Conservation (phyloP, 2,329 filamentous ascomycete species). For the Colletotrichum zoysiae region DNA sequence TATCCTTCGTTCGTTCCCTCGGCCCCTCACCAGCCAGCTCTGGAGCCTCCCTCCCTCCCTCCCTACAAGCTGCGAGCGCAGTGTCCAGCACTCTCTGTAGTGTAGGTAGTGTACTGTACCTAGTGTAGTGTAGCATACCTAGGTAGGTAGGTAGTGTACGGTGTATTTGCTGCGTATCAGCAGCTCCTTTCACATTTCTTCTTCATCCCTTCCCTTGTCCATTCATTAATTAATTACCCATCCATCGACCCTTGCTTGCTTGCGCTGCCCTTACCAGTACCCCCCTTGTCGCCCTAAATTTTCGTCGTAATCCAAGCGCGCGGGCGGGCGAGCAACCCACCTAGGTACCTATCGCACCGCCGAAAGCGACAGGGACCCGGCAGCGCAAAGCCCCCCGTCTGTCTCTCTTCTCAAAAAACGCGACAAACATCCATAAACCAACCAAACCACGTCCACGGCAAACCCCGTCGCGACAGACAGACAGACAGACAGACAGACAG, state of each 20-base stretch:
- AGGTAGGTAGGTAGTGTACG: too few species aligned
- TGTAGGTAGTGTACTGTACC: too few species aligned
- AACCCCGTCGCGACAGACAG: conserved; percentile 32
- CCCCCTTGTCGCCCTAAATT: background rate
- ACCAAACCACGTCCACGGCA: conserved; percentile 22
- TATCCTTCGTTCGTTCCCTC: background rate
- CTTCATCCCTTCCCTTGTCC: background rate
- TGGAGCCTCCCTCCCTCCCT: too few species aligned
- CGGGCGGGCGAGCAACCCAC: background rate
- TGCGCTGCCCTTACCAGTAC: background rate
- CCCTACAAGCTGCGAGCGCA: too few species aligned
- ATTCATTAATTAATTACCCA: too few species aligned
- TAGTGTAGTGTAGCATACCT: too few species aligned
- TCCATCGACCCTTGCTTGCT: background rate
- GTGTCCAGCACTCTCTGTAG: background rate
- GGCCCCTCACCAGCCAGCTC: background rate
- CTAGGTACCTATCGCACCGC: background rate
- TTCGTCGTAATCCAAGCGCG: background rate
- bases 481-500: background rate
- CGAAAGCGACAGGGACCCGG: background rate
- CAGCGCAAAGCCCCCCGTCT: background rate
- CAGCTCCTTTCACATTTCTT: background rate
- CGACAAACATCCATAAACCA: conserved; percentile 32
- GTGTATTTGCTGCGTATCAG: too few species aligned
- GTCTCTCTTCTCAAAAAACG: conserved; percentile 28